Conservation (phyloP, 2,329 filamentous ascomycete genomes). For the Colletotrichum lindemuthianum region DNA sequence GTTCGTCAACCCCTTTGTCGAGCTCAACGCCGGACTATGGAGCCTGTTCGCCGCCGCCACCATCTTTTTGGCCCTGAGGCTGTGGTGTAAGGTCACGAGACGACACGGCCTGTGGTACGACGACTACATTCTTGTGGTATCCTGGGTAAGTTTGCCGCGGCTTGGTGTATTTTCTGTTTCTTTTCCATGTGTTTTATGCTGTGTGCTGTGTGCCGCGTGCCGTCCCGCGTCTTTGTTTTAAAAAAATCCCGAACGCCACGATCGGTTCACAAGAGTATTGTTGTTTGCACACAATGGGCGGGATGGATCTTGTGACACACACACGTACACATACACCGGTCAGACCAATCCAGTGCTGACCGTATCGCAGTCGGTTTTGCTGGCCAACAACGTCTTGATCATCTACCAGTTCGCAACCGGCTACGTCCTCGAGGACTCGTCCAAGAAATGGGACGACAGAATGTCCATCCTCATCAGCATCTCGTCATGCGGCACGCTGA, state of each 20-base stretch:
- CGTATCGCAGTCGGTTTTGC: constrained; percentile 46
- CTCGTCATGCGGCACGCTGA: constrained; percentile 49
- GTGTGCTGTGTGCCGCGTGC: not conserved
- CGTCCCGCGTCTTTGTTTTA: not conserved
- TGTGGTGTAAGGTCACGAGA: constrained; percentile 49
- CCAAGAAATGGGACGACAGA: constrained; percentile 58
- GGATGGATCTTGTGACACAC: not conserved
- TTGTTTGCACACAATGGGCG: not conserved
- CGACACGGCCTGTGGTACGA: constrained; percentile 52
- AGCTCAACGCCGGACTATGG: constrained; percentile 48
- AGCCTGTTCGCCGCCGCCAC: constrained; percentile 45
- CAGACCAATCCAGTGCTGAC: too few relatives aligned
- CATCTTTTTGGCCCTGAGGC: constrained; percentile 43
- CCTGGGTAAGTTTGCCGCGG: constrained; percentile 48
- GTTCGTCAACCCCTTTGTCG: constrained; percentile 43
- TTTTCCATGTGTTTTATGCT: not conserved
- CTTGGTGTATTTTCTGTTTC: not conserved
- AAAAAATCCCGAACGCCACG: not conserved
- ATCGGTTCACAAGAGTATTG: not conserved
- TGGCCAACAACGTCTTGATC: constrained; percentile 58
- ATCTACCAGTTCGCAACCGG: constrained; percentile 58
- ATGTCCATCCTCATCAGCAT: constrained; percentile 64
- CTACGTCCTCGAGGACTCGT: constrained; percentile 51
- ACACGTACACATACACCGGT: not conserved
- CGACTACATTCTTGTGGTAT: constrained; percentile 49